Evolutionary conservation across 495 filamentous ascomycete genomes (phyloP), one percentile per base, ranked within the genome.

Genomic region (Annulohypoxylon maeteangense): DNA sequence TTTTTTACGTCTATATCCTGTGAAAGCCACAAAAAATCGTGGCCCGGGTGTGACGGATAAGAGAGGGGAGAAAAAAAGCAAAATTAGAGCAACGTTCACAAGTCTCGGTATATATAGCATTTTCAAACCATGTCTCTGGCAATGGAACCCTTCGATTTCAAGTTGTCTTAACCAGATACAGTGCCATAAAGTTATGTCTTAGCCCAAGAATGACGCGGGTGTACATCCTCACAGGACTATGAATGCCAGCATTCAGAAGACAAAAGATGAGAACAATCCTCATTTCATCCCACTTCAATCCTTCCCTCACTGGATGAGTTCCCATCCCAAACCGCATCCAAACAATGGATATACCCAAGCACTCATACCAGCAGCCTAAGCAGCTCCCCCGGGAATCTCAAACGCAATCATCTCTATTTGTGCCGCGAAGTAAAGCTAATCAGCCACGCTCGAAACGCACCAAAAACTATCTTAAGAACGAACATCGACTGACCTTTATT

Each of bases 391-490:
- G n/a, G n/a, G 20, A 44, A 22, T 1, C 7, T 38, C 25, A 3
- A 18, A 10, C 16, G 11, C 32, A 6, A 0, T 20, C 36, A 25
- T 16, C 7, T 68, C 69, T 59, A 16, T 44, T 58, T 68, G 40
- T 34, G 53, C 23, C 51, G n/a, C n/a, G 18, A n/a, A 54, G 55
- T 8, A 53, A 38, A 57, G 8, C 53, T 31, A 50, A 42, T 74
- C 50, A 64, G 59, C 68, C 20, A 53, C n/a, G 68, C 67, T 18
- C 68, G 65, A 12, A 70, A 67, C 22, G 11, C 23, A 16, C 45
- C 14, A 18, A 45, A 81, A 5, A 80, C 60, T 56, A 79, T 70
- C 32, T 74, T 76, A 25, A 79, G 38, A 25, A 71, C 76, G 11
- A 77, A 75, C 12, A 20, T 48, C 22, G 70, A 62, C 70, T 81